Percentiles rank a stretch among this genome's conserved stretches.
phyloP scores from a whole-genome alignment of 768 basidiomycete genomes.

The Hypholoma fasciculare region DNA sequence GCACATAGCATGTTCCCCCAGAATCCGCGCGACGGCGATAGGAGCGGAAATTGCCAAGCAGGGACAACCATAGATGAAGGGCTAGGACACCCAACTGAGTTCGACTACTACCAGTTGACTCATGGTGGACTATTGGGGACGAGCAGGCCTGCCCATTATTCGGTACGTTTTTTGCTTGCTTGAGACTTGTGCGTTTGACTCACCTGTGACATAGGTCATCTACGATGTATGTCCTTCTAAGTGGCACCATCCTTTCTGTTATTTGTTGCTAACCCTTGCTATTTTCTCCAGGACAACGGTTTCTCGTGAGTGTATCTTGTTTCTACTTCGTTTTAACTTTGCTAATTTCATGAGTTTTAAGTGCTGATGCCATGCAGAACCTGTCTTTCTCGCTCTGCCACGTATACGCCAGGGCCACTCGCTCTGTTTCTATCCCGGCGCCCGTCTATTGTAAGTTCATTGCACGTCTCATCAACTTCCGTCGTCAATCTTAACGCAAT shows the following conservation, averaged over 20 bases:
- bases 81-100: slow-evolving; percentile 70
- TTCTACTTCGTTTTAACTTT: neutral
- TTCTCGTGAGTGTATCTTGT: slow-evolving; percentile 47
- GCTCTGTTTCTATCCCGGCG: slow-evolving; percentile 83
- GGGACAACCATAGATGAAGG: slow-evolving; percentile 79
- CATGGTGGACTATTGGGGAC: slow-evolving; percentile 82
- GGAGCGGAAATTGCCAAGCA: slow-evolving; percentile 73
- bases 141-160: slow-evolving; percentile 53
- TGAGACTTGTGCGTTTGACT: neutral
- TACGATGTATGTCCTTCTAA: slow-evolving; percentile 36
- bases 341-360: slow-evolving; percentile 19
- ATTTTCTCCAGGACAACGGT: slow-evolving; percentile 41
- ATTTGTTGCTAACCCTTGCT: neutral
- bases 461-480: no score
- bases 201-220: slow-evolving; percentile 30
- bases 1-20: slow-evolving; percentile 31
- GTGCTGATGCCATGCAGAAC: slow-evolving; percentile 66
- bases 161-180: slow-evolving; percentile 26
- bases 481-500: no score
- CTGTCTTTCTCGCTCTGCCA: slow-evolving; percentile 76
- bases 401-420: slow-evolving; percentile 78
- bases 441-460: slow-evolving; percentile 73
- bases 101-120: slow-evolving; percentile 77
- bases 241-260: neutral
- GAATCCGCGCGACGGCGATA: slow-evolving; percentile 46